Base-by-base conservation (phyloP, 2,329 filamentous ascomycete genomes). In the Fusarium sp. region DNA sequence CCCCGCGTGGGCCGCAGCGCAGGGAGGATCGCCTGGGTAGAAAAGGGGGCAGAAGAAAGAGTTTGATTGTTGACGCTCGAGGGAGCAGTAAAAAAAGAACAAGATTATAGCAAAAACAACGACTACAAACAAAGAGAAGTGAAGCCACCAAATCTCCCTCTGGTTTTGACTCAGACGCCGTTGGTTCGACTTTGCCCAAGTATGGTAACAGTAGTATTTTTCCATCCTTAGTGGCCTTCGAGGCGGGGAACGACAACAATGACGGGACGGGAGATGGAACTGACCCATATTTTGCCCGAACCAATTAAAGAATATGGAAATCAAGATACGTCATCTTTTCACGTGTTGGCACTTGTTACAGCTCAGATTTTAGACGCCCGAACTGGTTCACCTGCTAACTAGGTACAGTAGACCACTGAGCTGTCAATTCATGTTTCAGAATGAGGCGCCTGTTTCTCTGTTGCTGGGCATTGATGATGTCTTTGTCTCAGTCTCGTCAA, bases 271-370 rank as follows among this genome's bases (percentile, higher is more conserved):
- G 45, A 60, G 23, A 61, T 61, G 47, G 42, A 23, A 18, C 27
- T 47, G 65, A 35, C 51, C 66, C 66, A 49, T 63, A 69, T 58
- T 68, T 69, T 45, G 50, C 66, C 66, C 51, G 66, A 29, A 2
- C 66, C 66, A 68, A 68, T 68, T 47, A 68, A 39, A 50, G 53
- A 51, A 58, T 42, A 63, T 49, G n/a, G 27, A 69, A 58, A 45
- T 37, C 36, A 29, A 36, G 43, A 57, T 66, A 66, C 66, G 59
- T 69, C 66, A 66, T 67, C 40, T 42, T 47, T 50, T 50, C 50
- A 61, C 65, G 58, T 58, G 58, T 41, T 52, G 55, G 23, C 35
- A 21, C 3, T 39, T 40, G 2, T 14, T 40, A 31, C 56, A 42
- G 36, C 56, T 48, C 40, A 61, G 14, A 27, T 18, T 15, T 33